A percentile compares a stretch with the other conserved stretches of the same genome.
Conservation (phyloP, 2,329 filamentous ascomycete species). For the Chalaropsis thielavioides region DNA sequence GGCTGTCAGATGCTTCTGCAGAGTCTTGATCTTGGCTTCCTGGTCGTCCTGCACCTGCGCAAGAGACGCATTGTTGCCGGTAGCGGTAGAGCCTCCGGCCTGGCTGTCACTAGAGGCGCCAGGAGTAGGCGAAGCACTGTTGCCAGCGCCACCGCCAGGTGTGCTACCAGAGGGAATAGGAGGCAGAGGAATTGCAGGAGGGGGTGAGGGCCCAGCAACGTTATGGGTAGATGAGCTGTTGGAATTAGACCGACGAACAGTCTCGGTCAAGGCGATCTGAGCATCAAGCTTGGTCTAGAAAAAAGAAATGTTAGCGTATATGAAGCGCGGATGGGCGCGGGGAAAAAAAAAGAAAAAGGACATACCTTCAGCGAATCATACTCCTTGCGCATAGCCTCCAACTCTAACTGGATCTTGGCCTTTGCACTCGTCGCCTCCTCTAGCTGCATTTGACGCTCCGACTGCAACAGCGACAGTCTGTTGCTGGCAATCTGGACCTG, state of each 20-base stretch:
- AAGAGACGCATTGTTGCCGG: slow-evolving; percentile 40
- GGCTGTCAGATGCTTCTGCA: slow-evolving; percentile 90
- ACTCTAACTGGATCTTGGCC: slow-evolving; percentile 48
- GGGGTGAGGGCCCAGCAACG: slow-evolving; percentile 78
- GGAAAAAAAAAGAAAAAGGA: slow-evolving; percentile 54
- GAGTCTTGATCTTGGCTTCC: slow-evolving; percentile 83
- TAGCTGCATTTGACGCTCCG: slow-evolving; percentile 57
- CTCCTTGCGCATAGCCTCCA: slow-evolving; percentile 53
- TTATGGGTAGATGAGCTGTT: slow-evolving; percentile 61
- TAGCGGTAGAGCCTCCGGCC: slow-evolving; percentile 35
- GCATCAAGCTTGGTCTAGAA: slow-evolving; percentile 44
- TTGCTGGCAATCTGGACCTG: slow-evolving; percentile 77
- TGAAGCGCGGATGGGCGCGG: neutral
- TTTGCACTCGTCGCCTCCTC: slow-evolving; percentile 62
- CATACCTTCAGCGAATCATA: slow-evolving; percentile 47
- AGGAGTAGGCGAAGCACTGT: neutral
- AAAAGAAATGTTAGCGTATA: neutral
- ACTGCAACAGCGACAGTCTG: slow-evolving; percentile 67
- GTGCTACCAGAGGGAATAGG: slow-evolving; percentile 53
- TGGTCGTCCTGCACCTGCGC: slow-evolving; percentile 85
- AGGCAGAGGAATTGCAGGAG: slow-evolving; percentile 88
- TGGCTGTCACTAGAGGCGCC: neutral
- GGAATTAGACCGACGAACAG: slow-evolving; percentile 45
- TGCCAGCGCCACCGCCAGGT: neutral
- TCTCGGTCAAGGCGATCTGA: slow-evolving; percentile 25